phyloP scores from a whole-genome alignment of 208 protist species.

The Acanthamoeba castellanii region DNA sequence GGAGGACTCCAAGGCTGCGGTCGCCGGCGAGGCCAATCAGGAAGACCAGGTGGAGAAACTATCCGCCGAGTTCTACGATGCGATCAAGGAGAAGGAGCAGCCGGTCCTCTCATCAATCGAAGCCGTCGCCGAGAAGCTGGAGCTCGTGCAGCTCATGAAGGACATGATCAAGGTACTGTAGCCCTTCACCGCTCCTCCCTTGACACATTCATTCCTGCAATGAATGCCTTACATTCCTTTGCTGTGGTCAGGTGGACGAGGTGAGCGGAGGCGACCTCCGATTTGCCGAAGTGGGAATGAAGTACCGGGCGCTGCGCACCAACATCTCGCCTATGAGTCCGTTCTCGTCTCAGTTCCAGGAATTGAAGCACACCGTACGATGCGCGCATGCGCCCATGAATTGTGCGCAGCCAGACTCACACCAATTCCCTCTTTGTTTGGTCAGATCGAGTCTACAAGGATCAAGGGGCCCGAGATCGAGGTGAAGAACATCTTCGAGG shows the following conservation, averaged over 20 bases:
- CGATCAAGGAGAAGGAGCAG: background rate
- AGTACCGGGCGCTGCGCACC: conserved; percentile 29
- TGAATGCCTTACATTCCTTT: background rate
- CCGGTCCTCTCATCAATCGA: background rate
- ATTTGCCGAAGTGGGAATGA: background rate
- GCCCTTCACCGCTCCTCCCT: background rate
- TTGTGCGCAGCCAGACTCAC: background rate
- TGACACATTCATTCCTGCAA: background rate
- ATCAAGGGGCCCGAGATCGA: conserved; percentile 9
- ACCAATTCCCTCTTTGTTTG: background rate
- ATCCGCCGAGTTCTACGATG: conserved; percentile 1
- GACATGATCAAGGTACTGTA: conserved; percentile 24
- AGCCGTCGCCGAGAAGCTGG: conserved; percentile 26
- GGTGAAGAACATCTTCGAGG: conserved; percentile 27
- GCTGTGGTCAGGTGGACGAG: conserved; percentile 13
- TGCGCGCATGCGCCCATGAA: no score
- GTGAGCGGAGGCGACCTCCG: background rate
- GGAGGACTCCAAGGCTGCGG: background rate
- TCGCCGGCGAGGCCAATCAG: background rate
- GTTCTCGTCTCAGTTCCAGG: background rate
- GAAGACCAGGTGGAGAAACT: conserved; percentile 12
- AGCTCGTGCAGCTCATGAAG: conserved; percentile 51
- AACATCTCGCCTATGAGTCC: background rate
- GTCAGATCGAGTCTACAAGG: background rate
- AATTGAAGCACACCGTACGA: background rate